phyloP scores from a whole-genome alignment of 352 stramenopile genomes.

The Aphanomyces euteiches region DNA sequence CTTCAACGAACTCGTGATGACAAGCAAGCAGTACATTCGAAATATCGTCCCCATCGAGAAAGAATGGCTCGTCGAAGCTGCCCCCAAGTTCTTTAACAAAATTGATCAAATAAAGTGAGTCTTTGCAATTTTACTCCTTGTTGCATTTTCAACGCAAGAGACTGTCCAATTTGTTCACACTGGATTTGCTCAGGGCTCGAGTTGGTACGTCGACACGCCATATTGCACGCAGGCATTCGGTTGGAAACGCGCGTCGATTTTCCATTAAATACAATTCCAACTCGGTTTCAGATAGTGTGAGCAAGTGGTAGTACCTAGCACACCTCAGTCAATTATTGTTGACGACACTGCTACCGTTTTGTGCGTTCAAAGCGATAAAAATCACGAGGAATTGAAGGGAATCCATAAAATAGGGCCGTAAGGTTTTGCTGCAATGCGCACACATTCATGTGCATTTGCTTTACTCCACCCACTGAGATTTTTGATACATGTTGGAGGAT shows the following conservation, averaged over 20 bases:
- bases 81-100: conserved; percentile 68
- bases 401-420: conserved; percentile 69
- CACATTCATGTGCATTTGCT: conserved; percentile 80
- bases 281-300: conserved; percentile 67
- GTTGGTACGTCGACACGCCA: conserved; percentile 74
- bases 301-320: conserved; percentile 57
- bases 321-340: no score
- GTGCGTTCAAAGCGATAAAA: conserved; percentile 68
- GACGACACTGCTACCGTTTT: conserved; percentile 38
- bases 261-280: conserved; percentile 75
- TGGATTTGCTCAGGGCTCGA: conserved; percentile 64
- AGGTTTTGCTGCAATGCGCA: conserved; percentile 67
- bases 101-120: conserved; percentile 17
- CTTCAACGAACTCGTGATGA: conserved; percentile 89
- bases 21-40: conserved; percentile 88
- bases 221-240: conserved; percentile 62
- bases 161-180: conserved; percentile 81
- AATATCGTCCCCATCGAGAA: conserved; percentile 86
- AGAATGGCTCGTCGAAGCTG: conserved; percentile 82
- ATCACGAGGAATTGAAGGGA: conserved; percentile 47
- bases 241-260: conserved; percentile 57
- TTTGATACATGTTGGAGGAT: conserved; percentile 68
- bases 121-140: neutral
- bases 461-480: conserved; percentile 61
- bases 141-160: conserved; percentile 53